Evolutionary conservation across 495 filamentous ascomycete genomes (phyloP), one percentile per base, ranked within the genome.

Genomic region (Trypethelium eluteriae): DNA sequence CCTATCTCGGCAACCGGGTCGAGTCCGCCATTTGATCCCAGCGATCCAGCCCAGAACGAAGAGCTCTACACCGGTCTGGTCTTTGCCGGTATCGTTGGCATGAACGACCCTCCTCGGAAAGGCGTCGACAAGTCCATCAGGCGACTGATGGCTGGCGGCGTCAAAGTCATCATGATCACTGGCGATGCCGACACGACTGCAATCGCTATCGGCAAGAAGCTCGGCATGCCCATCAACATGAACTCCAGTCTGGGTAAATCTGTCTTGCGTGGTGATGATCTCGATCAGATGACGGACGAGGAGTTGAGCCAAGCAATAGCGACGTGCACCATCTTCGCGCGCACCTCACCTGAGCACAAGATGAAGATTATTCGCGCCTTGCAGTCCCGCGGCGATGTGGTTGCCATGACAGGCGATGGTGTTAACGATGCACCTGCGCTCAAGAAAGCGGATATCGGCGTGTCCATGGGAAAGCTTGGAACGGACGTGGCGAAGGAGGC

Each of bases 401-500:
- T 98, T 56, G 94, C 94, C 64, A 98, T 98, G 94, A 98, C 94
- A 5, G 94, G 94, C 7, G 94, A 98, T 71, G 94, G 94, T 64
- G 94, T 98, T 61, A 98, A 98, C 70, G 94, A 98, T 78, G 94
- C 94, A 32, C 94, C 94, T 2, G 94, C 94, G 2, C 80, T 98
- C 64, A 98, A 98, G 77, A 95, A 93, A 77, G 94, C 94, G 2
- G 94, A 98, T 72, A 98, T 98, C 76, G 94, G 94, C 39, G 93
- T 98, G 66, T 90, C 93, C 12, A 98, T 98, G 94, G 94, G 94
- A 67, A 83, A 86, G 70, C 86, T 96, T 39, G 94, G 94, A 57
- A 98, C 94, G 2, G 94, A 98, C 72, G 94, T 98, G 44, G 94
- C 94, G 67, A 98, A 98, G 81, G 94, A 98, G 77, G 94, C 94